Conservation (phyloP, 352 stramenopile species). For the Pythium scleroteichum region DNA sequence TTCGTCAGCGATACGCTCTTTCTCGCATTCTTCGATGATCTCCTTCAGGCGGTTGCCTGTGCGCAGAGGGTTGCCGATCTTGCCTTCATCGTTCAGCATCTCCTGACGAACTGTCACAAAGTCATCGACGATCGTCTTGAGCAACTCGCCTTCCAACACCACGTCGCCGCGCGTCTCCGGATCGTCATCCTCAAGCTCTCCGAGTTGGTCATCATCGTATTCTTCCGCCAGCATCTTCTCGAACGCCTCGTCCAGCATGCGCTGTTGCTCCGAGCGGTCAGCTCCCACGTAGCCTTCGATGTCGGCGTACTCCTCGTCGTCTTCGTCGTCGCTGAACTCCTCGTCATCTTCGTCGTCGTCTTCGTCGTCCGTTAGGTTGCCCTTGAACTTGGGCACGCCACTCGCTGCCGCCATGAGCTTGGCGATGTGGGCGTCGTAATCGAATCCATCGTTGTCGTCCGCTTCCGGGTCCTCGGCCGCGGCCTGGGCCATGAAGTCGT, state of each 20-base stretch:
- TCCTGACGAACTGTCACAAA: constrained; percentile 71
- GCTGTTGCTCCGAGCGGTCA: constrained; percentile 72
- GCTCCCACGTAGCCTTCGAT: constrained; percentile 41
- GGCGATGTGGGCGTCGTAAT: constrained; percentile 93
- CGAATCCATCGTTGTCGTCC: constrained; percentile 64
- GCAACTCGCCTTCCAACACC: constrained; percentile 63
- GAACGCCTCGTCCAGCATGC: constrained; percentile 88
- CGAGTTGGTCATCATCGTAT: constrained; percentile 78
- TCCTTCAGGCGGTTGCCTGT: constrained; percentile 67
- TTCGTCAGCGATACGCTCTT: constrained; percentile 57
- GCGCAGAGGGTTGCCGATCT: constrained; percentile 73
- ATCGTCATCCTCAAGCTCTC: constrained; percentile 77
- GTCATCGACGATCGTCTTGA: constrained; percentile 75
- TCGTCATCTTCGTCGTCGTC: constrained; percentile 50
- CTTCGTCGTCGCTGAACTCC: constrained; percentile 57
- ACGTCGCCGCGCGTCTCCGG: constrained; percentile 71
- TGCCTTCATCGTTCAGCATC: constrained; percentile 72
- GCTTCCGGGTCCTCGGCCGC: constrained; percentile 46
- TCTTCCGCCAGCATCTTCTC: constrained; percentile 83
- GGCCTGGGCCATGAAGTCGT: constrained; percentile 91
- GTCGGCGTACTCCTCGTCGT: constrained; percentile 54
- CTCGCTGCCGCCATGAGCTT: constrained; percentile 90
- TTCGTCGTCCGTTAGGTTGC: constrained; percentile 70
- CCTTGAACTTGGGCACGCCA: constrained; percentile 65
- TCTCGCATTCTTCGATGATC: constrained; percentile 73